Evolutionary conservation across 257 asterid genomes (phyloP), one percentile per base, ranked within the genome.

Genomic region (Coffea canephora): DNA sequence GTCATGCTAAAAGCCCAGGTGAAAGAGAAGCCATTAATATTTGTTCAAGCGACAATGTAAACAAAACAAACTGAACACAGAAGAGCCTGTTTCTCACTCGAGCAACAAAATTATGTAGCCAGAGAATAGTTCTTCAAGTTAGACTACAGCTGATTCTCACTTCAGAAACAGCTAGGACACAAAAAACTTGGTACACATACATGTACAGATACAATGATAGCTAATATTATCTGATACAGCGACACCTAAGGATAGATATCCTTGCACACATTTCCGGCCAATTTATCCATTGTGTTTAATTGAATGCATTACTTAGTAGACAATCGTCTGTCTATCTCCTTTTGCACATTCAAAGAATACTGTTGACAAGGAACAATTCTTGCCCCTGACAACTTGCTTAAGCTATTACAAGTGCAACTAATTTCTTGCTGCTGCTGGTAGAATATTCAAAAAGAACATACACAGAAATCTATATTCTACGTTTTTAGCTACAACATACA

Each of bases 61-160:
- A 79, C 4, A 23, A 67, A 59, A 54, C 66, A 23, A 73, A 77
- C 36, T 73, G n/a, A 59, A 62, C 34, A 74, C 23, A 41, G 49
- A 71, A 68, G 43, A 69, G 92, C 99, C 99, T 81, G 98, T 96
- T 48, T 4, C 41, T 12, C 39, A 48, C 67, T n/a, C 36, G 54
- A 74, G 77, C 36, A 55, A 31, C 5, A 54, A 54, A 54, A 52
- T 3, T 13, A 16, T 8, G 18, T 12, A 34, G 67, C 61, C 36
- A 74, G 54, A 36, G 50, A 74, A 55, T 55, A 54, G 18, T 39
- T 74, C 68, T 16, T 74, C 31, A 19, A 18, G 65, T 18, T 57
- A 57, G 27, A 57, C 9, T 57, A 19, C 19, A 25, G n/a, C 25
- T 57, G 8, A 57, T 57, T 57, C 6, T 21, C 65, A 57, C 27